Conservation (phyloP, 1,284 basidiomycete species). For the Golubevia pallescens region DNA sequence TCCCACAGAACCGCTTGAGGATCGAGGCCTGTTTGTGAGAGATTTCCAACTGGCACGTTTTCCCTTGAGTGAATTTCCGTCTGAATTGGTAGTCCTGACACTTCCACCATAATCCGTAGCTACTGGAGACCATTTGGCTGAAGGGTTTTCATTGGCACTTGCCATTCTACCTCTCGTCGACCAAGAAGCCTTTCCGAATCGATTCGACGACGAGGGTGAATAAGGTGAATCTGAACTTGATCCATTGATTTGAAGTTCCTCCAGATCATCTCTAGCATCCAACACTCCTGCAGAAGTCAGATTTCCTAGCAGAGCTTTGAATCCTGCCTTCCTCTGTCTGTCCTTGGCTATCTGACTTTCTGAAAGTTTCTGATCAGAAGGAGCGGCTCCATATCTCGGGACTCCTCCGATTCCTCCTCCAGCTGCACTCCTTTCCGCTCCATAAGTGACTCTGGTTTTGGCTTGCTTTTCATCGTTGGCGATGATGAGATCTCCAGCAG, state of each 20-base stretch:
- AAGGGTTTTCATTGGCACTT: background rate
- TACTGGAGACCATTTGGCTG: background rate
- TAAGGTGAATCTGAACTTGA: background rate
- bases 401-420: constrained; percentile 26
- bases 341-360: background rate
- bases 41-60: background rate
- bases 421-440: background rate
- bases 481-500: constrained; percentile 19
- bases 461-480: background rate
- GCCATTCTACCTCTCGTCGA: background rate
- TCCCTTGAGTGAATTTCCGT: background rate
- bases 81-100: too few species aligned
- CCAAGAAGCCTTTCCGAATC: background rate
- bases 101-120: too few species aligned
- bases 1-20: background rate
- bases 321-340: background rate
- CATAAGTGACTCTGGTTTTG: background rate
- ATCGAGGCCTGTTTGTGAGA: background rate
- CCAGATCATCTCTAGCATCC: background rate
- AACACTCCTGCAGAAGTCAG: background rate
- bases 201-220: background rate
- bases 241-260: background rate
- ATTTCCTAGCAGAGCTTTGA: background rate
- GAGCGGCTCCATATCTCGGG: constrained; percentile 31
- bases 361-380: background rate